Evolutionary conservation across 1,284 basidiomycete species (phyloP), one percentile per base, ranked within the genome.

Genomic region (Ganoderma meredithae): DNA sequence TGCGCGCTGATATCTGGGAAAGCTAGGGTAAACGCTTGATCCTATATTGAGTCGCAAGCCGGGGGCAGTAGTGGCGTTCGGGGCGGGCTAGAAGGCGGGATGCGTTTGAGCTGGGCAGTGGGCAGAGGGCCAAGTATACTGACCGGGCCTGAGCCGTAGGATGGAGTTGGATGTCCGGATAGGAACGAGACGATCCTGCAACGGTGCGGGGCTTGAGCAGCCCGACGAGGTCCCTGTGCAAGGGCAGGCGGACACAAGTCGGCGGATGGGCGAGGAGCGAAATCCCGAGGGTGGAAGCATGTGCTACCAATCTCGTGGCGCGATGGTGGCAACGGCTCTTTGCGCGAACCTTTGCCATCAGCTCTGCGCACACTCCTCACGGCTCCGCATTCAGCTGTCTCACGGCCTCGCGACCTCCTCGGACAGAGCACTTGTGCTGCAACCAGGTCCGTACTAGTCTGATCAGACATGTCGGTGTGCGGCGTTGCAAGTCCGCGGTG

Each of bases 41-140:
- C 47, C 66, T 71, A 66, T 66, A 61, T 68, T 56, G 59, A 66
- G 55, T 27, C 36, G 36, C 44, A 49, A 33, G 61, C 44, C 61
- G 65, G 65, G 63, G 63, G 56, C 53, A 62, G 58, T 56, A 43
- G 60, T 7, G 39, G 59, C 15, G 31, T n/a, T 53, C 68, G 47
- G 64, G 59, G 53, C 64, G 60, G 56, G 7, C 63, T 36, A 61
- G 52, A 60, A 62, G 58, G 62, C 36, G 43, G 55, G 15, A 31
- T 49, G 52, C 61, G 47, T 27, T 56, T 27, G 39, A 63, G 60
- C 40, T 43, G 67, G 67, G 65, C 65, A 62, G 31, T 41, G 67
- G 67, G 65, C 65, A 63, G 53, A 66, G 53, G 61, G 60, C 64
- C 70, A 69, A 71, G 66, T 62, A 66, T 68, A 71, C 66, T 63